These are phyloP conservation scores for Yamadazyma scolyti DNA, from an alignment of 805 yeast genomes.

Conservation along the genomic window DNA sequence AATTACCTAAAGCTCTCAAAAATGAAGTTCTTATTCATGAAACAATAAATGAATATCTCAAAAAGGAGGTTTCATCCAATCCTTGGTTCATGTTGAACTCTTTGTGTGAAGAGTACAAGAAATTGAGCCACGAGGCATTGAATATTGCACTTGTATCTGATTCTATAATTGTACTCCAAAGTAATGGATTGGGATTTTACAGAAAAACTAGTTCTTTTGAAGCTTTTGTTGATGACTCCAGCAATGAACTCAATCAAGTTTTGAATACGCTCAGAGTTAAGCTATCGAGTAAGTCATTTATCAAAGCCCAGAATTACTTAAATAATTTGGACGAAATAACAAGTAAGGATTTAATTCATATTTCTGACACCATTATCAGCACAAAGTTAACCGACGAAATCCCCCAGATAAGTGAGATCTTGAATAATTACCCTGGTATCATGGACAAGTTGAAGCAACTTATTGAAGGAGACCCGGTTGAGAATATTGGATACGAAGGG, in stretches of 20 bases:
- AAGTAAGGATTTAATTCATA: slow-evolving; percentile 13
- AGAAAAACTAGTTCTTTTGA: slow-evolving; percentile 33
- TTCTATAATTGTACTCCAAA: slow-evolving; percentile 20
- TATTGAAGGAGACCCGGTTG: slow-evolving; percentile 4
- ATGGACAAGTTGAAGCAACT: slow-evolving; percentile 3
- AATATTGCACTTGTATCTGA: slow-evolving; percentile 30
- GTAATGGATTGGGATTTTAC: slow-evolving; percentile 29
- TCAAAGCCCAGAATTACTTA: slow-evolving; percentile 15
- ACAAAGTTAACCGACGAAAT: slow-evolving; percentile 24
- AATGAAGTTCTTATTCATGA: slow-evolving; percentile 17
- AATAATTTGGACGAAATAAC: not conserved
- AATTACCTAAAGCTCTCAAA: slow-evolving; percentile 2
- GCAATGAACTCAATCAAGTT: slow-evolving; percentile 10
- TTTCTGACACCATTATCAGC: slow-evolving; percentile 20
- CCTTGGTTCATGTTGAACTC: slow-evolving; percentile 71
- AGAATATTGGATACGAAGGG: slow-evolving; percentile 6
- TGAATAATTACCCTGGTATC: slow-evolving; percentile 23
- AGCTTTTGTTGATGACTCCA: slow-evolving; percentile 15
- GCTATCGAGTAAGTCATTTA: slow-evolving; percentile 28
- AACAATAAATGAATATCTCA: slow-evolving; percentile 13
- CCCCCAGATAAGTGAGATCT: slow-evolving; percentile 14
- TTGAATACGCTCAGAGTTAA: slow-evolving; percentile 18
- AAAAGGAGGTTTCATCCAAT: no score
- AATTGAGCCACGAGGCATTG: slow-evolving; percentile 57
- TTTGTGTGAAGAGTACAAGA: slow-evolving; percentile 67